A percentile compares a stretch with the other conserved stretches of the same genome.
Evolutionary conservation across 1,284 basidiomycete genomes (phyloP).

Genomic region (Naganishia albida): DNA sequence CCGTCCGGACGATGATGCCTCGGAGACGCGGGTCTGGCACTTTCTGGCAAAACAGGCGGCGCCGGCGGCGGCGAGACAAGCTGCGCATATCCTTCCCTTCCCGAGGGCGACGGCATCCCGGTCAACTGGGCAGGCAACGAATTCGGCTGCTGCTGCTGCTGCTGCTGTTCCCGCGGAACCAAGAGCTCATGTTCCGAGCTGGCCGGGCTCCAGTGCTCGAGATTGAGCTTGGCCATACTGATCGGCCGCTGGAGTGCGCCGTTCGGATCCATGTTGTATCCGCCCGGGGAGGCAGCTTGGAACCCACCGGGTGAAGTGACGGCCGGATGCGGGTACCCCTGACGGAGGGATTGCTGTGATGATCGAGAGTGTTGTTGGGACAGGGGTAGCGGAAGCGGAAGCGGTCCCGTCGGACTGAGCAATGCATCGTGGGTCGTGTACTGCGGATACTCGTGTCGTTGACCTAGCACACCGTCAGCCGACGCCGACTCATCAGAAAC

Average conservation of each 20-base stretch:
- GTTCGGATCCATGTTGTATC: background rate
- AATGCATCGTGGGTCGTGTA: constrained; percentile 8
- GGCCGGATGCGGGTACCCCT: background rate
- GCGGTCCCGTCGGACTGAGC: constrained; percentile 11
- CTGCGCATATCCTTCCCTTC: constrained; percentile 7
- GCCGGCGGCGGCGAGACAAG: background rate
- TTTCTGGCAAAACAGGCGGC: background rate
- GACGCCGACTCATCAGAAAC: too few relatives aligned
- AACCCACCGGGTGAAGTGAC: background rate
- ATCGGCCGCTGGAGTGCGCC: constrained; percentile 9
- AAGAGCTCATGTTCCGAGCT: constrained; percentile 16
- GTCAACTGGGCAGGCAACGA: background rate
- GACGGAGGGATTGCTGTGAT: constrained; percentile 16
- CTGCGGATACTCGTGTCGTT: constrained; percentile 1
- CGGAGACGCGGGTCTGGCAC: constrained; percentile 9
- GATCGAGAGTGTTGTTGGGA: constrained; percentile 23
- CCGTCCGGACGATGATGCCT: constrained; percentile 12
- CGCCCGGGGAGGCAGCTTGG: constrained; percentile 8
- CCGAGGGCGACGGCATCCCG: background rate
- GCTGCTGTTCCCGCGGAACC: background rate
- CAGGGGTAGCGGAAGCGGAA: constrained; percentile 8
- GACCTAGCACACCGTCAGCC: background rate
- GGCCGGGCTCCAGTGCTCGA: constrained; percentile 22
- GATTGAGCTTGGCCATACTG: constrained; percentile 6
- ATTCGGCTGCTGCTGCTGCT: background rate